Conservation (phyloP, 306 rosid genomes). For the Castanopsis chinensis region DNA sequence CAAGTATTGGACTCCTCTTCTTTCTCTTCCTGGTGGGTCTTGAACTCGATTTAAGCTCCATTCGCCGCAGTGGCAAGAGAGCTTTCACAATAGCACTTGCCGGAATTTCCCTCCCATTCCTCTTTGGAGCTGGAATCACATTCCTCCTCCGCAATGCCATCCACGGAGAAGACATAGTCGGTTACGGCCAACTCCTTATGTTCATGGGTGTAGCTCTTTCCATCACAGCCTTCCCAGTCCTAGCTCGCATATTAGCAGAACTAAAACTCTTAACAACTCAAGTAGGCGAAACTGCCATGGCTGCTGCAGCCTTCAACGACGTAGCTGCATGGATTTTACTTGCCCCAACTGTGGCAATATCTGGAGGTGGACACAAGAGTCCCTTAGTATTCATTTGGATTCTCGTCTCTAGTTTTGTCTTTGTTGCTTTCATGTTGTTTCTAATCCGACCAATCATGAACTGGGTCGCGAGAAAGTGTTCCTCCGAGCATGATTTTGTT, state of each 20-base stretch:
- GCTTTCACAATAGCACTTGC: constrained; percentile 65
- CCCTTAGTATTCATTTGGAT: constrained; percentile 68
- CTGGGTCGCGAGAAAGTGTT: constrained; percentile 45
- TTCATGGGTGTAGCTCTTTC: constrained; percentile 87
- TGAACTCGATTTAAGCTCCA: constrained; percentile 64
- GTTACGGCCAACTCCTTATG: constrained; percentile 57
- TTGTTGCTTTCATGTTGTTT: constrained; percentile 61
- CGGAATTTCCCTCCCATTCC: constrained; percentile 68
- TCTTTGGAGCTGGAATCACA: constrained; percentile 65
- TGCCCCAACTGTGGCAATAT: constrained; percentile 65
- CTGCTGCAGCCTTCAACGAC: constrained; percentile 87
- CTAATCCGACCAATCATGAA: constrained; percentile 59
- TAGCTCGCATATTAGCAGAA: constrained; percentile 85
- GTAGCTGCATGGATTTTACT: constrained; percentile 83
- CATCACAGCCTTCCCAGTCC: constrained; percentile 86
- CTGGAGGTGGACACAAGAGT: constrained; percentile 45
- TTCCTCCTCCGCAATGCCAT: constrained; percentile 55
- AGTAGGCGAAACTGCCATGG: constrained; percentile 81
- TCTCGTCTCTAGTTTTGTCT: constrained; percentile 51
- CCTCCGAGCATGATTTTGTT: constrained; percentile 33
- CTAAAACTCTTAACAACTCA: constrained; percentile 71
- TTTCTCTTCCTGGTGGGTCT: constrained; percentile 73
- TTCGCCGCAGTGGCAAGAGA: constrained; percentile 55
- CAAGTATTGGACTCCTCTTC: constrained; percentile 73
- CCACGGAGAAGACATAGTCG: constrained; percentile 53